These are phyloP conservation scores for Fusarium lyarnte DNA, from an alignment of 2,329 filamentous ascomycete genomes.

Conservation along the genomic window DNA sequence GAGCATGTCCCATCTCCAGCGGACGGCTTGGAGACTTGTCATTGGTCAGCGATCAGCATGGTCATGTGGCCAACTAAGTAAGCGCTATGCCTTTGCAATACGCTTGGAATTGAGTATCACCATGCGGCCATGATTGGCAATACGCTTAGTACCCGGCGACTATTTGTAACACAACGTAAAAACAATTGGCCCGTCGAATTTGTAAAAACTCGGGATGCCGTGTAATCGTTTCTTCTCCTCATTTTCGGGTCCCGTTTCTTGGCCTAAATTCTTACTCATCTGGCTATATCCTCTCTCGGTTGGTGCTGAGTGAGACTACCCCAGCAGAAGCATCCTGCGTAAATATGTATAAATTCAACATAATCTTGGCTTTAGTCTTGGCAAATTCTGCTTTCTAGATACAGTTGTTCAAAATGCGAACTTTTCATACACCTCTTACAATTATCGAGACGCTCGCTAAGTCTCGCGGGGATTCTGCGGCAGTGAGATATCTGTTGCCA, in stretches of 20 bases:
- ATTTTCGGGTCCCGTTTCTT: background rate
- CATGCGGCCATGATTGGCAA: background rate
- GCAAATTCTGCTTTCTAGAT: fast-evolving
- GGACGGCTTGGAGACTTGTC: no score
- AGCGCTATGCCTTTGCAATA: no score
- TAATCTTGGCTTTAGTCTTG: fast-evolving
- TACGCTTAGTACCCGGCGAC: background rate
- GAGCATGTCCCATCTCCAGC: no score
- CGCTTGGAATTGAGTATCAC: background rate
- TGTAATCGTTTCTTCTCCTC: background rate
- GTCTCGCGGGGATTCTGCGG: background rate
- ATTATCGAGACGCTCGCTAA: background rate
- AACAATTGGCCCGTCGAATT: background rate
- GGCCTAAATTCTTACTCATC: background rate
- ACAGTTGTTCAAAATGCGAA: background rate
- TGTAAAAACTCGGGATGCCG: background rate
- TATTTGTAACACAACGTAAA: fast-evolving
- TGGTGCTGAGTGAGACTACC: background rate
- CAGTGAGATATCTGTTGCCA: background rate
- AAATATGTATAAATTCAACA: background rate
- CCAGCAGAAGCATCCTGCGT: fast-evolving
- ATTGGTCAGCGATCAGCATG: background rate
- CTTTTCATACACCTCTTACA: background rate
- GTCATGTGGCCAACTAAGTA: no score
- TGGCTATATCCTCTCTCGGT: background rate